Base-by-base conservation (phyloP, 2,329 filamentous ascomycete species). In the Thermoascus crustaceus region DNA sequence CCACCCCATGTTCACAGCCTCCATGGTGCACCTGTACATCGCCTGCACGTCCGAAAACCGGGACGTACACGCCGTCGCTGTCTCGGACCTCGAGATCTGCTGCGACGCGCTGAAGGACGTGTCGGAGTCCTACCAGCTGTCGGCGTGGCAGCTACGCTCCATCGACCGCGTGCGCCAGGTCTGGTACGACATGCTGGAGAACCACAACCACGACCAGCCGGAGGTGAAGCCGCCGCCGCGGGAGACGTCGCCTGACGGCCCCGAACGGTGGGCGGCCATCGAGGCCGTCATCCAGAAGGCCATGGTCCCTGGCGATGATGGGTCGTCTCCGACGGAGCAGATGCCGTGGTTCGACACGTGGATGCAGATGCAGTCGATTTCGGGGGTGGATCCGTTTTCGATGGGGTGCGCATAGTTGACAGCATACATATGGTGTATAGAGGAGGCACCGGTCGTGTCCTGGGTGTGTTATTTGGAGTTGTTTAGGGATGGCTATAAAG, bases 1-100 rank as follows among this genome's bases (percentile, higher is more conserved):
- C n/a, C 43, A 45, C 35, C 42, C 34, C 4, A 43, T 45, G 27
- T 43, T 45, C 14, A 43, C 43, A 5, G 43, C 43, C n/a, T 30
- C 41, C 5, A 32, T 45, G 16, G 40, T 41, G 1, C 43, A 45
- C 25, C 20, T 45, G 9, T 40, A 43, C n/a, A 30, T 43, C 8
- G 38, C 43, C 16, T 45, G 42, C 20, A 45, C 42, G 11, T 40
- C 37, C 4, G 30, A 38, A 8, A 11, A 24, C 6, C 16, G 24
- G 4, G 37, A 36, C 3, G 27, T 30, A n/a, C 39, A 32, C 14
- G 22, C 30, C n/a, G 11, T 17, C 6, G 42, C 42, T 5, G 30
- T 45, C 17, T 33, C 32, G 1, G 38, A 43, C 25, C 40, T 45
- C n/a, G 18, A 33, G 21, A 21, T 30, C 7, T 45, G 42, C 30